A percentile compares a stretch with the other conserved stretches of the same genome.
Conservation (phyloP, 345 rosid species). For the Pistacia vera region DNA sequence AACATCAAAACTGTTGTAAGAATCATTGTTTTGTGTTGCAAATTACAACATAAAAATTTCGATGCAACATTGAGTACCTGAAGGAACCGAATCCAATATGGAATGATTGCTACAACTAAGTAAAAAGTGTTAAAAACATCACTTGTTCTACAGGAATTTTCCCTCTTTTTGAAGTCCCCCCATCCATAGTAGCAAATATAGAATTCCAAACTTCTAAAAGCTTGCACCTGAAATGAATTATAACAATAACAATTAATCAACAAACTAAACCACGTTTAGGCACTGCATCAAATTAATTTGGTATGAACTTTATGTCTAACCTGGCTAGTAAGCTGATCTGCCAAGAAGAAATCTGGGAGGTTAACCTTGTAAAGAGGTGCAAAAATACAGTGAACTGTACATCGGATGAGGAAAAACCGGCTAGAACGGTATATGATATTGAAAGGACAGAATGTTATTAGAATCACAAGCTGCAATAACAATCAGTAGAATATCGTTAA, state of each 20-base stretch:
- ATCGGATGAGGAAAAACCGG: slow-evolving; percentile 53
- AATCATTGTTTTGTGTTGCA: background rate
- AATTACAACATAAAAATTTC: too few relatives aligned
- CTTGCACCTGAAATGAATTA: slow-evolving; percentile 49
- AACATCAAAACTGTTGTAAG: slow-evolving; percentile 7
- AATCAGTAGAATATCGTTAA: background rate
- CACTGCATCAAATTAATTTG: background rate
- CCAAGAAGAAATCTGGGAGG: slow-evolving; percentile 86
- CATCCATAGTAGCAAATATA: slow-evolving; percentile 68
- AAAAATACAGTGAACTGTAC: slow-evolving; percentile 50
- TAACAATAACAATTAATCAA: too few relatives aligned
- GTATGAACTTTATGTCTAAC: slow-evolving; percentile 28
- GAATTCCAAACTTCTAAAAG: slow-evolving; percentile 55
- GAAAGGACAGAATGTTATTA: slow-evolving; percentile 58
- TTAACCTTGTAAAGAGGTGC: slow-evolving; percentile 82
- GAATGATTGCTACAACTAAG: slow-evolving; percentile 56
- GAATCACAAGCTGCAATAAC: slow-evolving; percentile 45
- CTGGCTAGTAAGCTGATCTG: slow-evolving; percentile 90
- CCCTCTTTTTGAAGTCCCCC: slow-evolving; percentile 54
- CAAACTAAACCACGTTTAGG: too few relatives aligned
- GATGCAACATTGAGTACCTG: slow-evolving; percentile 41
- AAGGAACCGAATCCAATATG: slow-evolving; percentile 71
- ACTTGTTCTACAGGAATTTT: slow-evolving; percentile 48
- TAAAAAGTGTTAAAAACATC: slow-evolving; percentile 45
- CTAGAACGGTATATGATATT: slow-evolving; percentile 65